Base-by-base conservation (phyloP, 768 basidiomycete genomes). In the Naganishia vishniacii region DNA sequence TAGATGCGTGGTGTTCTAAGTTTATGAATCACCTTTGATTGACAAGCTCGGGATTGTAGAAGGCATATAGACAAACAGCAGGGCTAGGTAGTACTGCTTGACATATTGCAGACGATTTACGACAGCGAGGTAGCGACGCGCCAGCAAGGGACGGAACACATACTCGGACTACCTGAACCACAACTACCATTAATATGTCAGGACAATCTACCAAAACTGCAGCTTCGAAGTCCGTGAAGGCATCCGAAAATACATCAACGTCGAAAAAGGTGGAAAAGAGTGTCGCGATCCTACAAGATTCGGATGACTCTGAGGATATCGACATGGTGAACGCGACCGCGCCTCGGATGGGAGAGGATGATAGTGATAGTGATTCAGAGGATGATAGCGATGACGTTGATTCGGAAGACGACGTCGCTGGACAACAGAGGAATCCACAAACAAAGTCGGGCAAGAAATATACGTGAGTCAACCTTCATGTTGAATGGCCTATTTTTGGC, bases 271-370 rank as follows among this genome's bases (percentile, higher is more conserved):
- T 18, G 53, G 34, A 56, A 31, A 51, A 51, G 53, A 56, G 53
- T 16, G 53, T 26, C 3, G 20, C 1, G 32, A 37, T 26, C 28
- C 3, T 56, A 26, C 31, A 32, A 56, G 53, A 53, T 37, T 53
- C 51, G 7, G 51, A 53, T n/a, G 51, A 56, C 26, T 56, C 53
- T 2, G 53, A 56, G 32, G 53, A 56, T 12, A 56, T 56, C 23
- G 53, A 56, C 40, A 16, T 37, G 13, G 32, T 41, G 20, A 15
- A 56, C 53, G 23, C 37, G 25, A 34, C 53, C 20, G 9, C 20
- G 20, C 49, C 16, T 12, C 28, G 37, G 20, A 26, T 20, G 1
- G 20, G 53, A 56, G 34, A 56, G 53, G 49, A 51, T 51, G 37
- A 41, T 25, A 23, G 18, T 31, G 31, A 34, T 18, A 32, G 32